Evolutionary conservation across 2,329 filamentous ascomycete species (phyloP).

Genomic region (Venturia asperata): DNA sequence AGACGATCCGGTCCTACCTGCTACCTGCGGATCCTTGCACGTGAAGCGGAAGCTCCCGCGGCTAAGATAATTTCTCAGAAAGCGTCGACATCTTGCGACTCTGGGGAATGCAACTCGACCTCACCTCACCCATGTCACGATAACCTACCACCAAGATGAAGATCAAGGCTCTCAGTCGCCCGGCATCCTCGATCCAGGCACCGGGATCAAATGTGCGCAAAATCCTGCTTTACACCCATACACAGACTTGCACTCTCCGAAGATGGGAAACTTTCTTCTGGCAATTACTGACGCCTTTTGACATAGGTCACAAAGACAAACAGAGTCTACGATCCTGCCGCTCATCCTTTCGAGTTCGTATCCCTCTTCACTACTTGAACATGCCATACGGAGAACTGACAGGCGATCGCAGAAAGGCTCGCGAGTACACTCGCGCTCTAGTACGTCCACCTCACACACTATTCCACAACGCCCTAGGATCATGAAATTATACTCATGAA

Average conservation of each 20-base stretch:
- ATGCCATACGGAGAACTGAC: background rate
- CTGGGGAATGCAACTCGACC: background rate
- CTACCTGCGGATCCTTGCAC: background rate
- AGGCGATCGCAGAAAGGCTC: conserved; percentile 47
- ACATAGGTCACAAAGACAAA: background rate
- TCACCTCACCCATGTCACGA: background rate
- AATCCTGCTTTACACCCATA: conserved; percentile 56
- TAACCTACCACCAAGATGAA: conserved; percentile 18
- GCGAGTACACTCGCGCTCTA: conserved; percentile 72
- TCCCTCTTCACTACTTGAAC: background rate
- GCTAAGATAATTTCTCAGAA: background rate
- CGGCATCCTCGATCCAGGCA: conserved; percentile 57
- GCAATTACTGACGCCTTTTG: background rate
- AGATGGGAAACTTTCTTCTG: background rate
- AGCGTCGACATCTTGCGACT: background rate
- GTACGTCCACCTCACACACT: background rate
- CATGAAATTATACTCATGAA: no score
- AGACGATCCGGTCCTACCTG: background rate
- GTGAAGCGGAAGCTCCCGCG: background rate
- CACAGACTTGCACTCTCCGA: background rate
- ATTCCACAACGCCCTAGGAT: background rate
- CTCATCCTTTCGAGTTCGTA: conserved; percentile 71
- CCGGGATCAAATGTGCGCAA: conserved; percentile 59
- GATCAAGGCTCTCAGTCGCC: conserved; percentile 60
- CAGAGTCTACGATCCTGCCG: conserved; percentile 42